Evolutionary conservation across 1,284 basidiomycete species (phyloP), one percentile per base, ranked within the genome.

Genomic region (Anthracocystis walkeri): DNA sequence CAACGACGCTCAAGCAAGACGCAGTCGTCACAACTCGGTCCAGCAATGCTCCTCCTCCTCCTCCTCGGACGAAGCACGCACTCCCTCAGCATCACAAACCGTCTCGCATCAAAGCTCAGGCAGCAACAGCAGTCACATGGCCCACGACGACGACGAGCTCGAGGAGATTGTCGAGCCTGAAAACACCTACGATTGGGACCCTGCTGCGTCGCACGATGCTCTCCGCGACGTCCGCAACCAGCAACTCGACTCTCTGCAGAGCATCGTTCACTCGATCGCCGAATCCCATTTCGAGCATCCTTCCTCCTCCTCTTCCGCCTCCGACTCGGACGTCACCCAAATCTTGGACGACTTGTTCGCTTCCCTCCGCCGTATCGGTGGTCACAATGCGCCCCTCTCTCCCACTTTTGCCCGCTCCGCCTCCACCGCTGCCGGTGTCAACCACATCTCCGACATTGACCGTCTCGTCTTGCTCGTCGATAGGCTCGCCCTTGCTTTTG

Each of bases 281-380:
- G 56, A 69, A 11, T 11, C 56, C 3, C 68, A 62, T 45, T 71
- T 62, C 14, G 58, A 65, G 1, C n/a, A 18, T 8, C 40, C 56
- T 1, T 44, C 55, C 4, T 42, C 53, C 7, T 52, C 53, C 1
- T 61, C 56, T 0, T 7, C 40, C 2, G 27, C 21, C 0, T 54
- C 58, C 7, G 29, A 73, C 46, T 41, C 65, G 7, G 56, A 61
- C 27, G 18, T 65, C 35, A 56, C 72, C 0, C 62, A 59, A 38
- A 54, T 63, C 50, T 52, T 69, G n/a, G 72, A 75, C 48, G 72
- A 75, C 41, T 42, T 75, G 51, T 65, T 75, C 21, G 66, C 72
- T 21, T 65, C 66, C 12, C 33, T 75, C 12, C 72, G 66, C 38
- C 56, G 66, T 25, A 60, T 75, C 42, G 63, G 52, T 21, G 66